Evolutionary conservation across 139 green algal species (phyloP).

Genomic region (Auxenochlorella pyrenoidosa): DNA sequence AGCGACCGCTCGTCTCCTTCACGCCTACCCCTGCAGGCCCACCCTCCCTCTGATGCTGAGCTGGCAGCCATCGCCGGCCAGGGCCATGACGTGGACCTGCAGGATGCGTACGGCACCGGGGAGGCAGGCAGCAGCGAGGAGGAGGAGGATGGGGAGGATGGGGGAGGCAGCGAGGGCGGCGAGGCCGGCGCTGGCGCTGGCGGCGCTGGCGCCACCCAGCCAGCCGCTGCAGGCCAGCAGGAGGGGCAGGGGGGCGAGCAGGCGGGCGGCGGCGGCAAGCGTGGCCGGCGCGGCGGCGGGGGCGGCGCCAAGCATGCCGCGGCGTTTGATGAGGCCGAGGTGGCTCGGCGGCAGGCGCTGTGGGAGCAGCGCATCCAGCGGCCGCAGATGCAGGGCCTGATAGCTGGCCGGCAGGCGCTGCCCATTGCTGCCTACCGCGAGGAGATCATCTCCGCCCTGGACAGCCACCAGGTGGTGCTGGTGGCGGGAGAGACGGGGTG

Average conservation of each 20-base stretch:
- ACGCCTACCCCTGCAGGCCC: slow-evolving; percentile 22
- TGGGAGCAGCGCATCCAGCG: slow-evolving; percentile 31
- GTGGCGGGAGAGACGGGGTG: slow-evolving; percentile 88
- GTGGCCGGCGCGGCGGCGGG: neutral
- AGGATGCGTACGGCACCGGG: slow-evolving; percentile 4
- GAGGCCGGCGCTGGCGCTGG: neutral
- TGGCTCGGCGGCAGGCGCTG: slow-evolving; percentile 13
- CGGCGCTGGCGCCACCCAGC: neutral
- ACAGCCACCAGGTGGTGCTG: slow-evolving; percentile 65
- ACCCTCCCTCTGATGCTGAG: slow-evolving; percentile 45
- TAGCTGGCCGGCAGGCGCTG: slow-evolving; percentile 38
- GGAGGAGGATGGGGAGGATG: neutral
- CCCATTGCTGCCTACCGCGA: slow-evolving; percentile 56
- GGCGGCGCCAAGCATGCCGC: slow-evolving; percentile 22
- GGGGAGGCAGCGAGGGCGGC: neutral
- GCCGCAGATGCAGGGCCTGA: slow-evolving; percentile 37
- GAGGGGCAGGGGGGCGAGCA: neutral
- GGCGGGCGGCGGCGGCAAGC: neutral
- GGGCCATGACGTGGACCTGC: slow-evolving; percentile 11
- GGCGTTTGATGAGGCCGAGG: slow-evolving; percentile 23
- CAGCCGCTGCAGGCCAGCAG: neutral
- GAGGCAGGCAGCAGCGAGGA: slow-evolving; percentile 26
- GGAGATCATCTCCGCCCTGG: slow-evolving; percentile 53
- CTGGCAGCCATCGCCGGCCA: slow-evolving; percentile 18
- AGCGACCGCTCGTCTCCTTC: neutral